Evolutionary conservation across 768 basidiomycete genomes (phyloP).

Genomic region (Tulasnella sp.): DNA sequence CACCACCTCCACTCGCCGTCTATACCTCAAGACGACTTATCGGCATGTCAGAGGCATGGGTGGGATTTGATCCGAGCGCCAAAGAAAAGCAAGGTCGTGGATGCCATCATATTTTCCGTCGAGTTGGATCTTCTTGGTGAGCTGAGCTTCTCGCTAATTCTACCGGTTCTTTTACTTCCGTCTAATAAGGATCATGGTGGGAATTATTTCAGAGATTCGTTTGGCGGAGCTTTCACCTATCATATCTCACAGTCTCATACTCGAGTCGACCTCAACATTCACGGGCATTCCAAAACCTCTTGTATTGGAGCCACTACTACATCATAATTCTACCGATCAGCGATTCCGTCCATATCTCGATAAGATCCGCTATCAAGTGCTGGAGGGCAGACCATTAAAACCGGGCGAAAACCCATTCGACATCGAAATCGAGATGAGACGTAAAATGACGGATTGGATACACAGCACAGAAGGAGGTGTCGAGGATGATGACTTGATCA

Average conservation of each 20-base stretch:
- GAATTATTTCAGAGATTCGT: slow-evolving; percentile 5
- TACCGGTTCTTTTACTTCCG: neutral
- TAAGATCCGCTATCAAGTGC: neutral
- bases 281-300: slow-evolving; percentile 2
- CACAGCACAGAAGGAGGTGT: neutral
- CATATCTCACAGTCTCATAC: neutral
- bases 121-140: slow-evolving; percentile 4
- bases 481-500: slow-evolving; percentile 1
- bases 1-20: neutral
- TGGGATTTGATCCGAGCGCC: neutral
- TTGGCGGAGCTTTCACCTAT: slow-evolving; percentile 4
- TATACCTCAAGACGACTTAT: neutral
- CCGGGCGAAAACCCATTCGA: slow-evolving; percentile 8
- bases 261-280: slow-evolving; percentile 6
- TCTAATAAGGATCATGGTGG: neutral
- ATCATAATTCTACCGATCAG: neutral
- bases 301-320: slow-evolving; percentile 7
- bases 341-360: slow-evolving; percentile 9
- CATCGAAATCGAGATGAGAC: slow-evolving; percentile 6
- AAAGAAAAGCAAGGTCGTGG: neutral
- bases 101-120: slow-evolving; percentile 5
- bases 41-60: slow-evolving; percentile 6
- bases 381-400: neutral
- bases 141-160: neutral
- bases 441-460: neutral